Evolutionary conservation across 306 rosid genomes (phyloP), one percentile per base, ranked within the genome.

Genomic region (Castanea crenata): DNA sequence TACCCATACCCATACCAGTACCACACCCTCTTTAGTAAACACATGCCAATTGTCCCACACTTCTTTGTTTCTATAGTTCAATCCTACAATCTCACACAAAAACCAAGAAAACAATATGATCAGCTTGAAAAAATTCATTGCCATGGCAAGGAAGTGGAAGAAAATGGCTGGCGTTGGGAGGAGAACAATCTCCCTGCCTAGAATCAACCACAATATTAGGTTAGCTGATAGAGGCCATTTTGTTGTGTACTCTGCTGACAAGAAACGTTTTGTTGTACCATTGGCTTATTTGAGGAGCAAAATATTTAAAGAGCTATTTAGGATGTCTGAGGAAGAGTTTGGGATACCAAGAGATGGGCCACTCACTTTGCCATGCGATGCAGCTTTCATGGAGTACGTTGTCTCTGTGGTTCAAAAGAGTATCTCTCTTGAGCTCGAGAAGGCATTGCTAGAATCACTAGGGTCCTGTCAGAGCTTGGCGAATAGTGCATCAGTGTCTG

Each of bases 281-380:
- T 63, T 83, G 78, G 29, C 65, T 19, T 79, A 76, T 63, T 68
- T 83, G 78, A 71, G 82, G 5, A 55, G 74, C 72, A 79, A 25
- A 31, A 54, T 79, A 23, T 70, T 83, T 9, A 63, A 54, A 83
- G 83, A 79, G 78, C 71, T 83, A 5, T 62, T 83, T 38, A 83
- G 81, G 32, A 70, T 83, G 74, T 79, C 83, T 1, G 83, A 75
- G 64, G 81, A 79, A 41, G 78, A 71, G 71, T 83, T 79, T 12
- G 86, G 86, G 9, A 77, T 75, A 18, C 83, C 83, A 55, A 64
- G 6, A 11, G 81, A 79, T 44, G 86, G 81, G 18, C 86, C 86
- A 4, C 75, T 79, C 58, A 83, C 78, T 5, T 71, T 83, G 75
- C 78, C 86, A 12, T 83, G 83, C 21, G 80, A 83, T 29, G 62